Base-by-base conservation (phyloP, 1,284 basidiomycete species). In the Gymnopus androsaceus region DNA sequence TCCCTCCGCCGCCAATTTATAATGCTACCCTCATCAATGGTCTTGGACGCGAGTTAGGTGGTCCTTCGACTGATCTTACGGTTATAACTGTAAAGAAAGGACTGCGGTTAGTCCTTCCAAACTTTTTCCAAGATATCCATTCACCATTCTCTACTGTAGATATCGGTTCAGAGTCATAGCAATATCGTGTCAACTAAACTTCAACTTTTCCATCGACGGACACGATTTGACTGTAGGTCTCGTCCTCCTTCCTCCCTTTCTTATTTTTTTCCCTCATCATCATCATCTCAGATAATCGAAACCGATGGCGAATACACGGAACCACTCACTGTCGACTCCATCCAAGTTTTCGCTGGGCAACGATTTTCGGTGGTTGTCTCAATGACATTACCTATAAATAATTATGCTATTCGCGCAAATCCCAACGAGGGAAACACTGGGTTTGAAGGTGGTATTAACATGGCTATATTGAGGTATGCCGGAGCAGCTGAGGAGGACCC, bases 21-120 rank as follows among this genome's bases (percentile, higher is more conserved):
- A 71, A 78, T 41, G 65, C 72, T 0, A 74, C 72, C 3, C 63
- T 78, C 11, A 76, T 84, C 66, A 83, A 84, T 56, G 83, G 82
- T 1, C 62, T 63, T 25, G 60, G 60, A 21, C 34, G 36, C 27
- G 51, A 52, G 11, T 17, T 25, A 25, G 51, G 66, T 7, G 72
- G 72, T 15, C 68, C 74, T 8, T 54, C 64, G 15, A 45, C 48
- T 3, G 62, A 67, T 11, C 67, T 79, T 31, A 59, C 75, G 0
- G 65, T 79, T 19, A 57, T 76, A 44, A 61, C 23, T 15, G 61
- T 61, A 7, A 48, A 48, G 12, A 33, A 44, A 23, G 57, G 59
- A 11, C 55, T 54, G 25, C 49, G 55, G 57, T 60, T 17, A 51
- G 37, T 55, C 7, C 53, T 59, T 34, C 54, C 54, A 23, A 23